Base-by-base conservation (phyloP, 208 protist genomes). In the Tritrichomonas musculus region DNA sequence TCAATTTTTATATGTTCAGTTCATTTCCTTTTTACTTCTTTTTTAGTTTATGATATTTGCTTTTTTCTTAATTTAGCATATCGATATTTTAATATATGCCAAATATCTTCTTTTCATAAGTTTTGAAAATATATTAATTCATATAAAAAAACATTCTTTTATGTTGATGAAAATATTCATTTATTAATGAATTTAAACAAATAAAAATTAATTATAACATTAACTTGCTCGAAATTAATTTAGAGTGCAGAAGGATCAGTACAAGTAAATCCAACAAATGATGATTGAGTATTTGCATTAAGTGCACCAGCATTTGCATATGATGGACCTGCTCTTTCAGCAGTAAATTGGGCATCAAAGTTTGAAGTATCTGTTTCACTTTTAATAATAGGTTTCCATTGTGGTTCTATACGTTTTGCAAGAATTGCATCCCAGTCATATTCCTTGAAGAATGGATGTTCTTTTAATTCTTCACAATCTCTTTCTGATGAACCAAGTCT, bases 381-480 rank as follows among this genome's bases (percentile, higher is more conserved):
- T 20, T 82, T 82, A 20, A 82, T 82, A 53, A 47, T 41, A 47
- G 73, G 73, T n/a, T 53, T 53, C 73, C 73, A 82, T 36, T 82
- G 39, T 33, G 73, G 73, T 20, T 47, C 50, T 22, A 50, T 8
- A 3, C 41, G 47, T 41, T 82, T 82, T 0, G 3, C 41, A 22
- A 47, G n/a, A 20, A 82, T 41, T 33, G 47, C 73, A 30, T 13
- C 41, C 41, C 33, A 82, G 41, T 82, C 30, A n/a, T 53, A 36
- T 1, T 47, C 33, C 11, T 47, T 50, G 73, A 82, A 82, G 73
- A 82, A 94, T 25, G 93, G 66, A 69, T 94, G 93, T 13, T 0
- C 27, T 30, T 94, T 92, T 36, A 94, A 92, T 36, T 94, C 53
- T 72, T 94, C 93, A 33, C 50, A 39, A 69, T 55, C 53, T 20